These are phyloP conservation scores for Candolleomyces eurysporus DNA, from an alignment of 768 basidiomycete genomes.

Conservation along the genomic window DNA sequence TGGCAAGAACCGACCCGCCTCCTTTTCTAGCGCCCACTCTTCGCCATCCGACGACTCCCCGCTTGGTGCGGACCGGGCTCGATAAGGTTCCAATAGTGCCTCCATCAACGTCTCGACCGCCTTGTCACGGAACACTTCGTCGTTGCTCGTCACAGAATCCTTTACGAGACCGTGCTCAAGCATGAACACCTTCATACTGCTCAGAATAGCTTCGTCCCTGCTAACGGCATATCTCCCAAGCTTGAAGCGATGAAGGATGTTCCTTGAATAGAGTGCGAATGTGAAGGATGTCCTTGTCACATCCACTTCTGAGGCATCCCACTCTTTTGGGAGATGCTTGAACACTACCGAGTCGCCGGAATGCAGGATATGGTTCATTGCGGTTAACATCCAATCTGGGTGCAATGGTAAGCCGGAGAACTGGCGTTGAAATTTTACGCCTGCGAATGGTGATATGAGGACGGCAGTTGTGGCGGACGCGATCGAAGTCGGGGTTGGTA, in stretches of 20 bases:
- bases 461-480: constrained; percentile 54
- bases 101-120: constrained; percentile 59
- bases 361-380: constrained; percentile 76
- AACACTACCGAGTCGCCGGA: constrained; percentile 74
- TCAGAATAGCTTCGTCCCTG: constrained; percentile 62
- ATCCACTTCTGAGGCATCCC: constrained; percentile 81
- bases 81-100: constrained; percentile 56
- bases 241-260: constrained; percentile 41
- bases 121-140: constrained; percentile 81
- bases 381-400: constrained; percentile 65
- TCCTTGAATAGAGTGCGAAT: constrained; percentile 50
- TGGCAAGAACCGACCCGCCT: constrained; percentile 60
- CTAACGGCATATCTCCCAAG: constrained; percentile 42
- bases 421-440: constrained; percentile 7
- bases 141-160: constrained; percentile 31
- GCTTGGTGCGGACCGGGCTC: constrained; percentile 23
- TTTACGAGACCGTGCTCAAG: constrained; percentile 80
- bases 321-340: constrained; percentile 58
- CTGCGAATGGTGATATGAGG: constrained; percentile 27
- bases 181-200: constrained; percentile 94
- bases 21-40: constrained; percentile 46
- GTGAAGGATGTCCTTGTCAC: constrained; percentile 68
- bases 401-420: constrained; percentile 45
- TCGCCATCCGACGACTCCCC: constrained; percentile 9
- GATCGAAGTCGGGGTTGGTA: constrained; percentile 54